Evolutionary conservation across 1,139 yeast genomes (phyloP).

Genomic region (Sugiyamaella grinbergsii): DNA sequence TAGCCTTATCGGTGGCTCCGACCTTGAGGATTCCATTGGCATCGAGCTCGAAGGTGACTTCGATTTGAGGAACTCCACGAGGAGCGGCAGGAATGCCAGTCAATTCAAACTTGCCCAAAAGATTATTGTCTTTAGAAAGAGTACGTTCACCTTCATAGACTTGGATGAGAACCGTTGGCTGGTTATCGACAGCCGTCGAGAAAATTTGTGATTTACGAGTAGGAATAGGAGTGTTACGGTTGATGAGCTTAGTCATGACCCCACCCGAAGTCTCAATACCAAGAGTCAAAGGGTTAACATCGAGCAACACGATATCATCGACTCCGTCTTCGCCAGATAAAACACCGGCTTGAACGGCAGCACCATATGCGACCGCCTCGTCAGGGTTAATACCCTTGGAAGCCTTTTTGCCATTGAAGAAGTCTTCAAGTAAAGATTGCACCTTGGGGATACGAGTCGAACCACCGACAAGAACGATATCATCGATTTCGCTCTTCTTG

Average conservation of each 20-base stretch:
- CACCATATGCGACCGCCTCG: constrained; percentile 97
- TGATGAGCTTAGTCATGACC: constrained; percentile 94
- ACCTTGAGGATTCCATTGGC: constrained; percentile 96
- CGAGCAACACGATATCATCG: constrained; percentile 84
- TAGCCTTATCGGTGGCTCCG: constrained; percentile 92
- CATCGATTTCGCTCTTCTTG: constrained; percentile 80
- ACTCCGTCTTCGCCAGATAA: constrained; percentile 82
- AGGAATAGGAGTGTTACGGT: constrained; percentile 96
- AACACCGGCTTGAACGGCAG: constrained; percentile 97
- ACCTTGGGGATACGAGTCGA: constrained; percentile 98
- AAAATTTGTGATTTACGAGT: constrained; percentile 95
- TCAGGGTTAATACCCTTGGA: constrained; percentile 97
- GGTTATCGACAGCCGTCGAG: constrained; percentile 97
- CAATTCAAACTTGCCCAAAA: constrained; percentile 93
- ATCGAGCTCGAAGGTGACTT: constrained; percentile 91
- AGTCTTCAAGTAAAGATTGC: constrained; percentile 82
- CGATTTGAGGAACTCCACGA: constrained; percentile 97
- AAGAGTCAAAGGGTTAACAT: constrained; percentile 90
- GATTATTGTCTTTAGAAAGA: constrained; percentile 90
- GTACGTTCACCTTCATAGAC: constrained; percentile 98
- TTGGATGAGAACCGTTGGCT: constrained; percentile 94
- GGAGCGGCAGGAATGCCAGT: constrained; percentile 98
- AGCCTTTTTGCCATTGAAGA: constrained; percentile 90
- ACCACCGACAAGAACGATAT: constrained; percentile 95
- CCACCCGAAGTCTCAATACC: constrained; percentile 99